These are phyloP conservation scores for Psilocybe mexicana DNA, from an alignment of 1,284 basidiomycete species.

Conservation along the genomic window DNA sequence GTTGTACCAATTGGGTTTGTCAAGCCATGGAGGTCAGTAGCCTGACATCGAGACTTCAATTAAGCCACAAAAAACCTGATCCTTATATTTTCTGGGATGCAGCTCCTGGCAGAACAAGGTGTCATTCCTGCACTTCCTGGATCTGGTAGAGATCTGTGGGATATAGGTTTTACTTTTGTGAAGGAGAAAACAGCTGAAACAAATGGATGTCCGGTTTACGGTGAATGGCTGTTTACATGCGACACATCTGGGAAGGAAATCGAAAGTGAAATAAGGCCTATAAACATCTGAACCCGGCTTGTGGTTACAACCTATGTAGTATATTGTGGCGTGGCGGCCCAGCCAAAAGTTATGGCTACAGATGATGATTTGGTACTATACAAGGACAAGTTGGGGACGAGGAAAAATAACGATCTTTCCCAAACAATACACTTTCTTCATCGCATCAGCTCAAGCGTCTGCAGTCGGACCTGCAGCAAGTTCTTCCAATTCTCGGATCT, in stretches of 20 bases:
- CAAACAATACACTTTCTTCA: too few species aligned
- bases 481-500: constrained; percentile 27
- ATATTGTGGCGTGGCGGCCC: too few species aligned
- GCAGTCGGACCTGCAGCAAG: constrained; percentile 17
- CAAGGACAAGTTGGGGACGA: too few species aligned
- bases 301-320: too few species aligned
- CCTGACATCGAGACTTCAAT: too few species aligned
- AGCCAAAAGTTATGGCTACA: too few species aligned
- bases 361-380: too few species aligned
- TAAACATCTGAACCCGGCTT: too few species aligned
- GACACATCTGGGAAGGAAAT: background rate
- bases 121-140: background rate
- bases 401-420: too few species aligned
- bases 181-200: background rate
- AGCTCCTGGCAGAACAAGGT: background rate
- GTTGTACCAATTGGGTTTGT: constrained; percentile 4
- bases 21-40: constrained; percentile 6
- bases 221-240: too few species aligned
- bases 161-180: background rate
- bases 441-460: background rate
- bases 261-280: background rate
- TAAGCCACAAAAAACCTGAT: too few species aligned
- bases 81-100: background rate
- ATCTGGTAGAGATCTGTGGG: background rate
- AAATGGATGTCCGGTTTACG: too few species aligned